A percentile compares a stretch with the other conserved stretches of the same genome.
Evolutionary conservation across 148 eudicot species (phyloP).

Genomic region (Cornus florida): DNA sequence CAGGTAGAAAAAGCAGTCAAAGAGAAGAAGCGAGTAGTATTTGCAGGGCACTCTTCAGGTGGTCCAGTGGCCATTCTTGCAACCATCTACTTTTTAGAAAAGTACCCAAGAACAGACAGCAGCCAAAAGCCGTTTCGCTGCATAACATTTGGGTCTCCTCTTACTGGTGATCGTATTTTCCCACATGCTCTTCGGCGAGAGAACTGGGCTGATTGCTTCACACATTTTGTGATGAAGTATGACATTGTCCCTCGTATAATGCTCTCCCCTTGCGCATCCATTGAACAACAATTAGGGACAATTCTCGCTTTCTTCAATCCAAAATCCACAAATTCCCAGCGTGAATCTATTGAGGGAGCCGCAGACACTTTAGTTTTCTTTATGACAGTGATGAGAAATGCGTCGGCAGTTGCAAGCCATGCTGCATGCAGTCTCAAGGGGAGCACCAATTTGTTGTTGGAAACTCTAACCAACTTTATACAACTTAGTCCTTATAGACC

Average conservation of each 20-base stretch:
- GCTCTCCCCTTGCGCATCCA: slow-evolving; percentile 56
- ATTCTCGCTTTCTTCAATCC: slow-evolving; percentile 53
- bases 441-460: slow-evolving; percentile 58
- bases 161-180: slow-evolving; percentile 57
- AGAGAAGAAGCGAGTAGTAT: slow-evolving; percentile 55
- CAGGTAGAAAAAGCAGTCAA: slow-evolving; percentile 71
- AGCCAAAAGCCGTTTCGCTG: slow-evolving; percentile 40
- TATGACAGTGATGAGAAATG: slow-evolving; percentile 51
- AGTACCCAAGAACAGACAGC: slow-evolving; percentile 23
- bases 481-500: slow-evolving; percentile 89
- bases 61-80: slow-evolving; percentile 76
- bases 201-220: slow-evolving; percentile 64
- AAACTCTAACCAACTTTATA: slow-evolving; percentile 46
- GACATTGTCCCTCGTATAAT: slow-evolving; percentile 77
- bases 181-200: slow-evolving; percentile 69
- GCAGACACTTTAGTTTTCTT: slow-evolving; percentile 35
- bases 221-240: slow-evolving; percentile 62
- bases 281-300: slow-evolving; percentile 32
- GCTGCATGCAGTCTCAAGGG: slow-evolving; percentile 79
- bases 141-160: slow-evolving; percentile 92
- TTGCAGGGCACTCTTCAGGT: slow-evolving; percentile 85
- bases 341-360: slow-evolving; percentile 14
- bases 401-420: slow-evolving; percentile 52
- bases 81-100: slow-evolving; percentile 75
- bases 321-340: slow-evolving; percentile 32